Evolutionary conservation across 2,329 filamentous ascomycete genomes (phyloP).

Genomic region (Paecilomyces formosus): DNA sequence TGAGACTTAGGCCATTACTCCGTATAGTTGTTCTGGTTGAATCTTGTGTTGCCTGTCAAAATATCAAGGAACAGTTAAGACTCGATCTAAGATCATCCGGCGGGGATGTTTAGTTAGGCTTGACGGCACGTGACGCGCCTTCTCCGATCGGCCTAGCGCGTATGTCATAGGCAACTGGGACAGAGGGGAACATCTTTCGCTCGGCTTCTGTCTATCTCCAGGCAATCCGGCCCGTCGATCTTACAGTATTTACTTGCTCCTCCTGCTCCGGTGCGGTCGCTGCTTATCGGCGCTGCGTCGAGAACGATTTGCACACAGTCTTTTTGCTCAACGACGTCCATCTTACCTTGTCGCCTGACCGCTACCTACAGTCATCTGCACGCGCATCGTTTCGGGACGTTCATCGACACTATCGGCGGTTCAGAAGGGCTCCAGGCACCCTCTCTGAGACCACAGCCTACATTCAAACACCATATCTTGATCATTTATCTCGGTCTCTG

Average conservation of each 20-base stretch:
- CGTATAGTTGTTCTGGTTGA: too few species aligned
- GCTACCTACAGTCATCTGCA: neutral
- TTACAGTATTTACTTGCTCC: conserved; percentile 2
- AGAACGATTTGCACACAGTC: neutral
- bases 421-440: neutral
- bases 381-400: neutral
- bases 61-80: neutral
- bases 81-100: conserved; percentile 3
- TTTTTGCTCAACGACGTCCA: neutral
- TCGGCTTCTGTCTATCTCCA: conserved; percentile 12
- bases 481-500: conserved; percentile 8
- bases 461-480: neutral
- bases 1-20: neutral
- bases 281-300: neutral
- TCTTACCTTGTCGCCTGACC: neutral
- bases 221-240: conserved; percentile 7
- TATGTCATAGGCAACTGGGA: conserved; percentile 26
- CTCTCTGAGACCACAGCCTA: neutral
- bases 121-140: conserved; percentile 23
- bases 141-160: conserved; percentile 22
- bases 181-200: conserved; percentile 18
- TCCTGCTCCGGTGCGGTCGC: conserved; percentile 6
- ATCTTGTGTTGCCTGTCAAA: neutral
- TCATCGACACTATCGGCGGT: neutral
- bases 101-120: conserved; percentile 3